Evolutionary conservation across 345 rosid species (phyloP).

Genomic region (Aethionema arabicum): DNA sequence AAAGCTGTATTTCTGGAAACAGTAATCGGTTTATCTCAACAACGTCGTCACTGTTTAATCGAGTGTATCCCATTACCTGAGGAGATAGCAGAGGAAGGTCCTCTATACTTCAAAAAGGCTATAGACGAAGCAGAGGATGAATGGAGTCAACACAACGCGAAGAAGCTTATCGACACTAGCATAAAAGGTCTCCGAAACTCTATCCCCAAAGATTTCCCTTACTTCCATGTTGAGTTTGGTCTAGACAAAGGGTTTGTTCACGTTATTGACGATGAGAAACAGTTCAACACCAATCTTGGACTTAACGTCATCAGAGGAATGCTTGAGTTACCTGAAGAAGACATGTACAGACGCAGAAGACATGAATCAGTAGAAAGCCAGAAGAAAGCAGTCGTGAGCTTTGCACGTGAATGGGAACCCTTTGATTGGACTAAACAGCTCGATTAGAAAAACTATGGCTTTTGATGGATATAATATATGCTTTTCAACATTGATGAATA

Average conservation of each 20-base stretch:
- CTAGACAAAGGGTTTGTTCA: slow-evolving; percentile 79
- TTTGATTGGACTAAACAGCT: slow-evolving; percentile 96
- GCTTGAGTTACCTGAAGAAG: slow-evolving; percentile 76
- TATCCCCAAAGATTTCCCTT: slow-evolving; percentile 87
- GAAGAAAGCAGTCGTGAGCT: slow-evolving; percentile 57
- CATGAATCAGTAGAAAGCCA: slow-evolving; percentile 63
- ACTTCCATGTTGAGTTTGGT: slow-evolving; percentile 94
- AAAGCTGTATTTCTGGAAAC: slow-evolving; percentile 85
- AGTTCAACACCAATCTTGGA: slow-evolving; percentile 80
- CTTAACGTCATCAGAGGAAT: slow-evolving; percentile 88
- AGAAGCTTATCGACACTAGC: slow-evolving; percentile 88
- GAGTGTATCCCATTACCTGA: slow-evolving; percentile 82
- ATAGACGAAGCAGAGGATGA: slow-evolving; percentile 98
- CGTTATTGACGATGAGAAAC: slow-evolving; percentile 88
- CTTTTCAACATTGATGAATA: too few species aligned
- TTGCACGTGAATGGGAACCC: slow-evolving; percentile 68
- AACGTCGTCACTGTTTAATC: slow-evolving; percentile 79
- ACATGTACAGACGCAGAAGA: slow-evolving; percentile 76
- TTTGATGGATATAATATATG: not conserved
- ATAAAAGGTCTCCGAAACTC: slow-evolving; percentile 79
- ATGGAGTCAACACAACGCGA: slow-evolving; percentile 98
- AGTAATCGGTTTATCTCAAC: slow-evolving; percentile 76
- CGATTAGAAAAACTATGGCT: slow-evolving; percentile 35
- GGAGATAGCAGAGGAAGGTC: slow-evolving; percentile 72
- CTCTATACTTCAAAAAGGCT: slow-evolving; percentile 89